Evolutionary conservation across 31 red algal genomes (phyloP).

Genomic region (Bonnemaisonia californica): DNA sequence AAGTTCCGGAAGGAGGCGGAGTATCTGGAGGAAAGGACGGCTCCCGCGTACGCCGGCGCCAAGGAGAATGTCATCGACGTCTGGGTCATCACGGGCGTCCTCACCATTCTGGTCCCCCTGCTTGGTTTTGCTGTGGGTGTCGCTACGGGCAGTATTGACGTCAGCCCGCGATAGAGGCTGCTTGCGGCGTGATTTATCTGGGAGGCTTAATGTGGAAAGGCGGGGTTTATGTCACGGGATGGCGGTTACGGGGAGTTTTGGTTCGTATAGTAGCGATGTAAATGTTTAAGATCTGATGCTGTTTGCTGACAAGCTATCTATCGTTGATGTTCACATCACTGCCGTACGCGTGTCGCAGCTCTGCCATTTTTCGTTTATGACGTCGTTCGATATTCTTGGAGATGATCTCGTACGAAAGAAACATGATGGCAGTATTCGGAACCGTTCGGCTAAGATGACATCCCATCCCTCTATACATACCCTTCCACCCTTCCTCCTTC

Average conservation of each 20-base stretch:
- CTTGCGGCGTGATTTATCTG: no score
- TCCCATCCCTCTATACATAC: constrained; percentile 70
- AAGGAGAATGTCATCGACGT: constrained; percentile 52
- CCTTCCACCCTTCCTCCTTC: constrained; percentile 52
- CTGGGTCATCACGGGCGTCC: constrained; percentile 61
- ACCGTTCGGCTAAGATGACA: constrained; percentile 74
- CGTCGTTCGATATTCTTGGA: neutral
- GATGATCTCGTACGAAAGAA: constrained; percentile 58
- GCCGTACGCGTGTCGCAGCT: neutral
- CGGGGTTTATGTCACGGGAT: no score
- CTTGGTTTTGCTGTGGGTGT: constrained; percentile 67
- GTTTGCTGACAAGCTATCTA: no score
- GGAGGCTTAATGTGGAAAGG: no score
- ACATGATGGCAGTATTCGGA: constrained; percentile 79
- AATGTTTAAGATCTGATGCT: no score
- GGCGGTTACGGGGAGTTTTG: no score
- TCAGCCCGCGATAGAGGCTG: constrained; percentile 62
- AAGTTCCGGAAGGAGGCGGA: constrained; percentile 63
- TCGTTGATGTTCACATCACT: no score
- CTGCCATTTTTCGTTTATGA: neutral
- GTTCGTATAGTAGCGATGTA: no score
- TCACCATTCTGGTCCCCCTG: constrained; percentile 66
- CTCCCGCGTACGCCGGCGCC: constrained; percentile 34
- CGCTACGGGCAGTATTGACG: constrained; percentile 49
- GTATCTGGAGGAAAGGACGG: constrained; percentile 25